Conservation (phyloP, 495 filamentous ascomycete species). For the Annulohypoxylon nitens region DNA sequence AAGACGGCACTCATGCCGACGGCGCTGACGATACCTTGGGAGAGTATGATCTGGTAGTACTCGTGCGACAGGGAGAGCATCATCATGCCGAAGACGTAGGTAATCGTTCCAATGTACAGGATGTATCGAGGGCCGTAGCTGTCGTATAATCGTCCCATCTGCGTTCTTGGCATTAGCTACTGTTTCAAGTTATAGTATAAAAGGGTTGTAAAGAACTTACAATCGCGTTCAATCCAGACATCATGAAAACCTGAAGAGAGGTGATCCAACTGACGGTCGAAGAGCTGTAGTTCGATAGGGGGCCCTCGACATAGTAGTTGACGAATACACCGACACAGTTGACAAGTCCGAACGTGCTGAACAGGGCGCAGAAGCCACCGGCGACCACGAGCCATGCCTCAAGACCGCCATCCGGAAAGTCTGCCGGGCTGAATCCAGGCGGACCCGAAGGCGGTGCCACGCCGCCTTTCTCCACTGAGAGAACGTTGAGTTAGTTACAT, state of each 20-base stretch:
- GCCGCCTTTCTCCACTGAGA: constrained; percentile 53
- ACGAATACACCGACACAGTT: constrained; percentile 76
- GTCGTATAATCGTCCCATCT: constrained; percentile 74
- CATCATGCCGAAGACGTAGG: constrained; percentile 80
- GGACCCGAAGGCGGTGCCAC: constrained; percentile 28
- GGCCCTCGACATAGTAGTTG: constrained; percentile 65
- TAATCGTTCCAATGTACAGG: constrained; percentile 68
- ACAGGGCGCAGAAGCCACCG: constrained; percentile 73
- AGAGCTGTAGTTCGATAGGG: constrained; percentile 62
- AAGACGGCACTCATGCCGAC: constrained; percentile 74
- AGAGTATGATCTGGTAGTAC: constrained; percentile 75
- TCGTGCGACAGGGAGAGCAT: constrained; percentile 73
- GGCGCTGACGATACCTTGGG: constrained; percentile 67
- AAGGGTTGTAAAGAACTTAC: constrained; percentile 55
- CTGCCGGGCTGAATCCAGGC: constrained; percentile 56
- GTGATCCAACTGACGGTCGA: constrained; percentile 72
- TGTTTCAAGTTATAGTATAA: background rate
- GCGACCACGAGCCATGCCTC: constrained; percentile 76
- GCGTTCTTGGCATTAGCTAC: constrained; percentile 36
- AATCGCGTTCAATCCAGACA: constrained; percentile 61
- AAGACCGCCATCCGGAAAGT: constrained; percentile 74
- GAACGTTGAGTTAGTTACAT: background rate
- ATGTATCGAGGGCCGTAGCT: constrained; percentile 74
- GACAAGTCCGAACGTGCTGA: constrained; percentile 75
- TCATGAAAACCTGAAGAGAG: constrained; percentile 56